These are phyloP conservation scores for Cornus florida DNA, from an alignment of 148 eudicot genomes.

Conservation along the genomic window DNA sequence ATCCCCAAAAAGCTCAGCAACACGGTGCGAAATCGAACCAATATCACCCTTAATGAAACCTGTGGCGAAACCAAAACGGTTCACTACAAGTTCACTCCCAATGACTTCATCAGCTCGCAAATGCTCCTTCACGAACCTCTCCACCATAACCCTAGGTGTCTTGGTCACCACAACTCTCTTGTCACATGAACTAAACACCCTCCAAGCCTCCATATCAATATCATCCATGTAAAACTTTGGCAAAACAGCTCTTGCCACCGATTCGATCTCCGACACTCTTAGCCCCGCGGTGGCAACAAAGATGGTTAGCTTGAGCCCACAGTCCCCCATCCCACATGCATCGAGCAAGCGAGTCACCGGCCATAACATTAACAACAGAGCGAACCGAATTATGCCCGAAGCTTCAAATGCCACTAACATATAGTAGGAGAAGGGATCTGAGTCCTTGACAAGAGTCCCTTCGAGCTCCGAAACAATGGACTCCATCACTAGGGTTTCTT, in stretches of 20 bases:
- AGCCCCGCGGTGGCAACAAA: slow-evolving; percentile 55
- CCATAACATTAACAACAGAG: slow-evolving; percentile 39
- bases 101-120: slow-evolving; percentile 73
- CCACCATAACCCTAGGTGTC: slow-evolving; percentile 81
- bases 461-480: slow-evolving; percentile 62
- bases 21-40: slow-evolving; percentile 31
- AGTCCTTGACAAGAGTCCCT: slow-evolving; percentile 44
- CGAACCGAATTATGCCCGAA: slow-evolving; percentile 55
- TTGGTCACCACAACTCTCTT: slow-evolving; percentile 74
- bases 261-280: slow-evolving; percentile 47
- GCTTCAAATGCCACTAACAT: slow-evolving; percentile 70
- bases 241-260: slow-evolving; percentile 66
- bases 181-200: slow-evolving; percentile 51
- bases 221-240: slow-evolving; percentile 68
- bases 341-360: slow-evolving; percentile 40
- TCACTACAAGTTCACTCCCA: slow-evolving; percentile 68
- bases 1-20: slow-evolving; percentile 46
- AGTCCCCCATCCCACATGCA: slow-evolving; percentile 10
- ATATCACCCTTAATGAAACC: slow-evolving; percentile 52
- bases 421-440: slow-evolving; percentile 58
- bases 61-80: slow-evolving; percentile 60
- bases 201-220: slow-evolving; percentile 70
- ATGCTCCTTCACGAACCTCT: slow-evolving; percentile 86
- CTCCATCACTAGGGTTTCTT: slow-evolving; percentile 23
- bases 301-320: slow-evolving; percentile 38